A percentile compares a stretch with the other conserved stretches of the same genome.
Conservation (phyloP, 768 basidiomycete species). For the Mycena polygramma region DNA sequence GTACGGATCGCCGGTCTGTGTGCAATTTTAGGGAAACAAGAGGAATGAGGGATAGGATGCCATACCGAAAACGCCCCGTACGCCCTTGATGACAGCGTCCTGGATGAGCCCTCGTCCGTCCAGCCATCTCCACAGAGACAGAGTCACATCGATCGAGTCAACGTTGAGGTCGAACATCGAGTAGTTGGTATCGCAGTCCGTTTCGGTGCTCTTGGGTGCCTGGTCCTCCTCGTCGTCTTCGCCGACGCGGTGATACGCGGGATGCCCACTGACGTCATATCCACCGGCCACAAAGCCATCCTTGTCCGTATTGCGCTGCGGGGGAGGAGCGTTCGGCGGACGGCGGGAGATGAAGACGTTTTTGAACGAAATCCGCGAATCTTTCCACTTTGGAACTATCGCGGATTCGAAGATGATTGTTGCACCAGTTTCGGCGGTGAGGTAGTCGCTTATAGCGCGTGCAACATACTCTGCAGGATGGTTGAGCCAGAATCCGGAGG, state of each 20-base stretch:
- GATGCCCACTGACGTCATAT: conserved; percentile 84
- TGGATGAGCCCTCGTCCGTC: conserved; percentile 95
- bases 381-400: conserved; percentile 98
- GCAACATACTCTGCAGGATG: conserved; percentile 79
- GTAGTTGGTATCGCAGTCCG: conserved; percentile 76
- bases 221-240: conserved; percentile 80
- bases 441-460: conserved; percentile 88
- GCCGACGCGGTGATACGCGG: conserved; percentile 70
- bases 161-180: conserved; percentile 95
- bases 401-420: conserved; percentile 97
- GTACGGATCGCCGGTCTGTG: conserved; percentile 87
- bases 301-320: conserved; percentile 36
- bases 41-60: conserved; percentile 17
- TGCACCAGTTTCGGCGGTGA: conserved; percentile 94
- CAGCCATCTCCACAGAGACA: conserved; percentile 92
- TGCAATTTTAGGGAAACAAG: background rate
- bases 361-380: conserved; percentile 95
- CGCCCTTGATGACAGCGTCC: conserved; percentile 93
- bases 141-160: conserved; percentile 94
- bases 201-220: conserved; percentile 32
- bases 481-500: background rate
- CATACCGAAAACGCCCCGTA: conserved; percentile 92
- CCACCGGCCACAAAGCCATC: conserved; percentile 64
- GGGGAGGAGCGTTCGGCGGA: conserved; percentile 51
- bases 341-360: conserved; percentile 95